A percentile compares a stretch with the other conserved stretches of the same genome.
phyloP scores from a whole-genome alignment of 1,139 yeast genomes.

The Saccharomyces hybrid region DNA sequence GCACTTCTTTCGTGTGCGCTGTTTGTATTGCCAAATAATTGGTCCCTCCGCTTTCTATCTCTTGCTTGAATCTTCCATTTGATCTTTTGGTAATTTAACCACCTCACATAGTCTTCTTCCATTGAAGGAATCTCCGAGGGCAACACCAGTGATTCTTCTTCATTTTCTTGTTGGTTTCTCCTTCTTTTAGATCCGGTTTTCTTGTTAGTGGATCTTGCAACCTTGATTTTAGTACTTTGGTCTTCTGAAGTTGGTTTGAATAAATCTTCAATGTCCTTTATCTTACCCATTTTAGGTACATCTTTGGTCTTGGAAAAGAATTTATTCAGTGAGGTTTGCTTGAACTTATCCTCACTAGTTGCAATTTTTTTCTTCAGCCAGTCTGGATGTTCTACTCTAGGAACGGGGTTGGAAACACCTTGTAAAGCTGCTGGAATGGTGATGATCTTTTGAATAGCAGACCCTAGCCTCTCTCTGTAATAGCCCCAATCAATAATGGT shows the following conservation, averaged over 20 bases:
- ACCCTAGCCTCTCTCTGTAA: constrained; percentile 82
- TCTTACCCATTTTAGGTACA: constrained; percentile 26
- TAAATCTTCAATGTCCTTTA: constrained; percentile 76
- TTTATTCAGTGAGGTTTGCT: constrained; percentile 56
- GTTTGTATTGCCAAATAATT: constrained; percentile 64
- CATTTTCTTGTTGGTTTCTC: constrained; percentile 32
- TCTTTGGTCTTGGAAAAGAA: constrained; percentile 44
- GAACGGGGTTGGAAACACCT: constrained; percentile 85
- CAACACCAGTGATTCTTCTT: constrained; percentile 42
- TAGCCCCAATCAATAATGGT: constrained; percentile 89
- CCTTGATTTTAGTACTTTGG: constrained; percentile 22
- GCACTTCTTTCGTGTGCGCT: constrained; percentile 41
- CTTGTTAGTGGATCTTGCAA: constrained; percentile 46
- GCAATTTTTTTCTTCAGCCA: constrained; percentile 72
- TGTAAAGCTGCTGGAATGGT: constrained; percentile 97
- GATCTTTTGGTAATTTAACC: constrained; percentile 70
- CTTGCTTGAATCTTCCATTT: constrained; percentile 76
- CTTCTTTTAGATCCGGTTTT: constrained; percentile 34
- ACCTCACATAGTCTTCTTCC: constrained; percentile 64
- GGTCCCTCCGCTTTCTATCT: constrained; percentile 63
- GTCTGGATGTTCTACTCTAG: constrained; percentile 87
- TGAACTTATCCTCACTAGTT: constrained; percentile 53
- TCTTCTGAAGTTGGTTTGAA: constrained; percentile 36
- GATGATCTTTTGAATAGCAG: constrained; percentile 89
- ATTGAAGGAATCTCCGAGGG: constrained; percentile 62